Evolutionary conservation across 2,329 filamentous ascomycete genomes (phyloP), one percentile per base, ranked within the genome.

Genomic region (Diplodia scrobiculata): DNA sequence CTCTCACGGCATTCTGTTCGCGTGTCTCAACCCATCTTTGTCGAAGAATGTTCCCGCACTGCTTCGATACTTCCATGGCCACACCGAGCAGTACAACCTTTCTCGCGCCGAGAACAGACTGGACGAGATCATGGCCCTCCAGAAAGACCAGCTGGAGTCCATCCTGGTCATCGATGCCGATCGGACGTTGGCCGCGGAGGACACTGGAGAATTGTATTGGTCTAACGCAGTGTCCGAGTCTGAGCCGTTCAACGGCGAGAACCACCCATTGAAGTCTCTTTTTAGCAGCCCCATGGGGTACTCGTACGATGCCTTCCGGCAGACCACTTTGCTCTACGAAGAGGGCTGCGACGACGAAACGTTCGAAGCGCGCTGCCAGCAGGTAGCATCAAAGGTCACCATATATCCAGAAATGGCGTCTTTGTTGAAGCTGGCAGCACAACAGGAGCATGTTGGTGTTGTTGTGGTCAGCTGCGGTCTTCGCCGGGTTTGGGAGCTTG

Each of bases 141-240:
- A 63, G 6, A 19, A 51, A 11, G 67, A 63, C 6, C 48, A 69
- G 1, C 59, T 80, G 9, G 70, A 83, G 52, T 84, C 78, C 0
- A 73, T 85, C 53, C 60, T 89, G 17, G 80, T 88, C 0, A 54
- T 89, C 2, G 87, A 89, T 68, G 86, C 75, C 0, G 86, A 89
- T 72, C 83, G 75, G 68, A 89, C 86, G 0, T 72, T 90, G 63
- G 73, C 80, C 5, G 66, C 80, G 0, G 68, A 80, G 13, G 86
- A 89, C 67, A 82, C 81, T 4, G 82, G 83, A 0, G 64, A 45
- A 0, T 47, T 84, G 63, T 87, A 87, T 72, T 87, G 83, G 84
- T 68, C n/a, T 11, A 36, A 36, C 25, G 25, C 25, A 11, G 9
- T 36, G 3, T 11, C 1, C 52, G n/a, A 54, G 5, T 36, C n/a